These are phyloP conservation scores for Shiraia sp. DNA, from an alignment of 2,329 filamentous ascomycete genomes.

Conservation along the genomic window DNA sequence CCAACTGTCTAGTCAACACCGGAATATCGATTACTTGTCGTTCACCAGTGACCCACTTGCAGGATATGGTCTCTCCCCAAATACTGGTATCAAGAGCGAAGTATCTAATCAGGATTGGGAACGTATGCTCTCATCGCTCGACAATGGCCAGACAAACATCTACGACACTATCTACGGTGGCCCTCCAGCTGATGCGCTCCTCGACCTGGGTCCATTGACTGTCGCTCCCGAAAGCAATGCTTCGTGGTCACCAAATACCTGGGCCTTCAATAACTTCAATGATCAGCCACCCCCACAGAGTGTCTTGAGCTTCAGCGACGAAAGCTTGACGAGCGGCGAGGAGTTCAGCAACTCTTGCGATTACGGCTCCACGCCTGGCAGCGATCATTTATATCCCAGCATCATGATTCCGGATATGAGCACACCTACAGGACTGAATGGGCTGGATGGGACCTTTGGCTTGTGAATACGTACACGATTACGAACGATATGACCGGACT, in stretches of 20 bases:
- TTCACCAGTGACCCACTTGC: conserved; percentile 47
- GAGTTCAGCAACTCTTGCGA: conserved; percentile 41
- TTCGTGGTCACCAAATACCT: conserved; percentile 43
- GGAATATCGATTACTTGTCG: conserved; percentile 55
- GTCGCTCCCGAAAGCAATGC: conserved; percentile 34
- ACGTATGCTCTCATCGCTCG: conserved; percentile 75
- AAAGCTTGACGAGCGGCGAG: conserved; percentile 60
- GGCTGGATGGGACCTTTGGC: conserved; percentile 48
- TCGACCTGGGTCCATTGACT: conserved; percentile 37
- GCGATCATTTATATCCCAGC: conserved; percentile 38
- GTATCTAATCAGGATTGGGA: conserved; percentile 79
- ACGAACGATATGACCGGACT: conserved; percentile 4
- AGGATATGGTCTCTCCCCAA: conserved; percentile 34
- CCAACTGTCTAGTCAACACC: conserved; percentile 29
- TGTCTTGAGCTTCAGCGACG: conserved; percentile 63
- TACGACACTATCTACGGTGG: conserved; percentile 82
- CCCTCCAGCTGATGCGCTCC: conserved; percentile 49
- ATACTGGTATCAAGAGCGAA: conserved; percentile 47
- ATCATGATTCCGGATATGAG: conserved; percentile 44
- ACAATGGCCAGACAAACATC: conserved; percentile 79
- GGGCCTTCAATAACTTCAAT: conserved; percentile 36
- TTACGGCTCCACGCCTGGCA: conserved; percentile 32
- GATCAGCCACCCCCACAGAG: conserved; percentile 52
- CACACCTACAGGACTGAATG: conserved; percentile 33
- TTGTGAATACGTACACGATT: conserved; percentile 26